Evolutionary conservation across 331 rosid species (phyloP), one percentile per base, ranked within the genome.

Genomic region (Telfairia occidentalis): DNA sequence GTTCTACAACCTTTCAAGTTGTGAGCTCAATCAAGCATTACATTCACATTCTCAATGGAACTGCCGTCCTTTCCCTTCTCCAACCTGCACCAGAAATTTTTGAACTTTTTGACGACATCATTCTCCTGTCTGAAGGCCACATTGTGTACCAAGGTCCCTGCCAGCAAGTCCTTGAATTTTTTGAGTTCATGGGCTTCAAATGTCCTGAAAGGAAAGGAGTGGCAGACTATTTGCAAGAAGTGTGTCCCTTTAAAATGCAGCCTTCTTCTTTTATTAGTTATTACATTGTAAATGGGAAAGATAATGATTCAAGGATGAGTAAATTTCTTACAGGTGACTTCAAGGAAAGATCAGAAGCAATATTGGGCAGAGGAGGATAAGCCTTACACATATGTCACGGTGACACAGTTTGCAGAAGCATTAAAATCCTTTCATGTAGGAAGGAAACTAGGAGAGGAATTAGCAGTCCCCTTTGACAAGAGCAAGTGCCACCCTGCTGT

Each of bases 81-180:
- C 88, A 85, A 74, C 88, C 88, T 10, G 86, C 86, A 71, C 88
- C 88, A 12, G 88, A 85, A 70, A 85, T 86, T 28, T 85, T 82
- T 61, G 79, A 82, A 48, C 84, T 85, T 66, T 85, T 85, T 19
- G 86, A 85, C 38, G 88, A 85, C 59, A 71, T 85, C 37, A 85
- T 85, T 65, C 79, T 85, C 52, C 45, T 85, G n/a, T 82, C 88
- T 6, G 88, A 85, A 67, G 86, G 88, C 2, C 86, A 78, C 34
- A 76, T 82, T 24, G 84, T 85, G 42, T 85, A 85, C 69, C 86
- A 82, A 45, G 88, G 88, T 35, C 86, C 88, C 5, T 84, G 88
- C 0, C 83, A 82, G 16, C 18, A 71, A 19, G 86, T 85, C 35
- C 80, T 85, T 1, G 81, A 78, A 19, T 85, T 82, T 58, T 85